Evolutionary conservation across 139 green algal genomes (phyloP), one percentile per base, ranked within the genome.

Genomic region (Haematococcus lacustris): DNA sequence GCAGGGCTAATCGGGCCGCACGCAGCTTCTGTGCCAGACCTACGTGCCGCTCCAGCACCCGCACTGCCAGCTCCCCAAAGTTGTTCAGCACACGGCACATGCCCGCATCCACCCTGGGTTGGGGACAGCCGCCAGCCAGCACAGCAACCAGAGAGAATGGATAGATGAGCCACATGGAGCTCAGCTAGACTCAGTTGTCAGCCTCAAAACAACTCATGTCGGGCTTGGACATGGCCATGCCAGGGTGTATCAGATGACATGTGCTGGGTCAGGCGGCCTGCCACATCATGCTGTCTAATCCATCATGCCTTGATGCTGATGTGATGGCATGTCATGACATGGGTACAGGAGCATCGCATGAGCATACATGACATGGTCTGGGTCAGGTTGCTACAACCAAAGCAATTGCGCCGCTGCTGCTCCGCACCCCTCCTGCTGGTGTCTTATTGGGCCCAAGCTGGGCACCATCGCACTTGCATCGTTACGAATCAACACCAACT

Each of bases 41-140:
- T 21, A 75, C 13, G 39, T 75, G 57, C 30, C 40, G 86, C 73
- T 94, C 89, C 53, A 91, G 81, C 64, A 89, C 88, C 3, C 85
- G 76, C 57, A 92, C 79, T 0, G 85, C 84, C 21, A 95, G 71
- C 73, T 94, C 88, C 3, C 88, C 85, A 76, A 92, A 89, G 66
- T 91, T 89, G 51, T 80, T 78, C 41, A 94, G 83, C 51, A 95
- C 50, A 33, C 86, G 87, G 75, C 79, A 81, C 37, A 86, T 71
- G 59, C 90, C 82, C 1, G 76, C 76, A 33, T 81, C 76, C 53
- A 81, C 72, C 53, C 75, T 80, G 74, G 2, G 38, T 25, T 9
- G 33, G 40, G 33, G 5, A 65, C 25, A 25, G 32, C 17, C 57
- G 32, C 17, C 57, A 65, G 57, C 57, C 5, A 37, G 17, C 6